A percentile compares a stretch with the other conserved stretches of the same genome.
Evolutionary conservation across 2,329 filamentous ascomycete genomes (phyloP).

Genomic region (Curvularia verruculosa): DNA sequence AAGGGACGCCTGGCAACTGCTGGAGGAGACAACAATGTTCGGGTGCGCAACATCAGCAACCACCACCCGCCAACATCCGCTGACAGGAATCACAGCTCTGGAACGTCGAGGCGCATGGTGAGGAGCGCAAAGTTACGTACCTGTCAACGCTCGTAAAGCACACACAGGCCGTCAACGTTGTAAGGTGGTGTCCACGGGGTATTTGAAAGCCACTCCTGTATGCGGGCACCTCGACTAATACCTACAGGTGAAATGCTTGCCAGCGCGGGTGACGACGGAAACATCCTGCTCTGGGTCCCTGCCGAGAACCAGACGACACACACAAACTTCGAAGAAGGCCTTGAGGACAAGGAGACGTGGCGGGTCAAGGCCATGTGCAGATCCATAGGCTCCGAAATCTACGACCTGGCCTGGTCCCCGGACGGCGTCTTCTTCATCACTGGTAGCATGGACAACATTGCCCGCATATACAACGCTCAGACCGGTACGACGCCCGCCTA

Average conservation of each 20-base stretch:
- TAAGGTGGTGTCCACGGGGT: conserved; percentile 95
- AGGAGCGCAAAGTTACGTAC: conserved; percentile 89
- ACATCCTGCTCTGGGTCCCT: conserved; percentile 94
- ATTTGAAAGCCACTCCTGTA: conserved; percentile 28
- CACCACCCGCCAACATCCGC: conserved; percentile 23
- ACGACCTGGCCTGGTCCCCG: conserved; percentile 98
- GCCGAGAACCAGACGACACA: conserved; percentile 72
- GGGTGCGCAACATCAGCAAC: conserved; percentile 63
- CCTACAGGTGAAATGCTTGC: conserved; percentile 83
- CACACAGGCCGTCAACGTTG: conserved; percentile 96
- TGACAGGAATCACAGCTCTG: conserved; percentile 70
- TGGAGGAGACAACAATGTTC: conserved; percentile 94
- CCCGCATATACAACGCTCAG: conserved; percentile 92
- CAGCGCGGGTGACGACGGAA: conserved; percentile 95
- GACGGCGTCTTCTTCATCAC: conserved; percentile 96
- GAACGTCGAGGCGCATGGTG: conserved; percentile 84
- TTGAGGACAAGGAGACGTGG: conserved; percentile 97
- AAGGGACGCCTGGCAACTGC: conserved; percentile 92
- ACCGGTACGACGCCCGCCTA: conserved; percentile 66
- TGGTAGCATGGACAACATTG: conserved; percentile 98
- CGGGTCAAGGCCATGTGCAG: conserved; percentile 97
- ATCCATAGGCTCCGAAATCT: conserved; percentile 93
- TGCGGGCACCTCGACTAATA: conserved; percentile 23
- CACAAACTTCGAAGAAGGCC: conserved; percentile 79
- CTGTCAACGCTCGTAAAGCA: conserved; percentile 91